phyloP scores from a whole-genome alignment of 2,329 filamentous ascomycete species.

The Diaporthe aspalathi region DNA sequence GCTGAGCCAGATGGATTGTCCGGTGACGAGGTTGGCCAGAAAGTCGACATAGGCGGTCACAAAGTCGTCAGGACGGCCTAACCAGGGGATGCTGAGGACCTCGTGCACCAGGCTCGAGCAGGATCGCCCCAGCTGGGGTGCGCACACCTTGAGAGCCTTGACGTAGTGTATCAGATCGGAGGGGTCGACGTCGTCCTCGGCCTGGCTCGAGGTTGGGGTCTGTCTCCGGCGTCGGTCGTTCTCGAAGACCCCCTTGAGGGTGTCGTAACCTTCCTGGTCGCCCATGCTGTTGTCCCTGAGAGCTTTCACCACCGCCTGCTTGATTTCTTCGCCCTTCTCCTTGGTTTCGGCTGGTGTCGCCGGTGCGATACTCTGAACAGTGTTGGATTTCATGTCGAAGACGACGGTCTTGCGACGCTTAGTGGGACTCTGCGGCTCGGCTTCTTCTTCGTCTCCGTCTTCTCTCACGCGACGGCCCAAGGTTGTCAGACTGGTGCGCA shows the following conservation, averaged over 20 bases:
- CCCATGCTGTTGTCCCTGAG: conserved; percentile 68
- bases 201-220: conserved; percentile 44
- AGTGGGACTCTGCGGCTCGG: conserved; percentile 55
- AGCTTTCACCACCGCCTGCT: conserved; percentile 64
- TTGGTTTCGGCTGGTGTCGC: conserved; percentile 67
- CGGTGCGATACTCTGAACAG: conserved; percentile 65
- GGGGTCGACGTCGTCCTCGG: conserved; percentile 62
- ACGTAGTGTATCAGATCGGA: conserved; percentile 71
- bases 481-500: conserved; percentile 28
- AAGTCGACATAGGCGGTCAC: conserved; percentile 76
- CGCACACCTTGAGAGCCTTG: conserved; percentile 70
- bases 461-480: conserved; percentile 39
- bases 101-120: conserved; percentile 69
- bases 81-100: conserved; percentile 72
- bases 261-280: conserved; percentile 70
- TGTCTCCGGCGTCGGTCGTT: conserved; percentile 58
- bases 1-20: conserved; percentile 82
- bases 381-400: conserved; percentile 68
- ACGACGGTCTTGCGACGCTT: conserved; percentile 67
- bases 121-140: conserved; percentile 68
- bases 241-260: conserved; percentile 69
- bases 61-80: conserved; percentile 73
- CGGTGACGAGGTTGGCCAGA: conserved; percentile 79
- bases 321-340: conserved; percentile 66
- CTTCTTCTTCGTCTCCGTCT: conserved; percentile 52